A percentile compares a stretch with the other conserved stretches of the same genome.
Conservation (phyloP, 371 early-diverging fungal genomes). For the Mortierella sp. region DNA sequence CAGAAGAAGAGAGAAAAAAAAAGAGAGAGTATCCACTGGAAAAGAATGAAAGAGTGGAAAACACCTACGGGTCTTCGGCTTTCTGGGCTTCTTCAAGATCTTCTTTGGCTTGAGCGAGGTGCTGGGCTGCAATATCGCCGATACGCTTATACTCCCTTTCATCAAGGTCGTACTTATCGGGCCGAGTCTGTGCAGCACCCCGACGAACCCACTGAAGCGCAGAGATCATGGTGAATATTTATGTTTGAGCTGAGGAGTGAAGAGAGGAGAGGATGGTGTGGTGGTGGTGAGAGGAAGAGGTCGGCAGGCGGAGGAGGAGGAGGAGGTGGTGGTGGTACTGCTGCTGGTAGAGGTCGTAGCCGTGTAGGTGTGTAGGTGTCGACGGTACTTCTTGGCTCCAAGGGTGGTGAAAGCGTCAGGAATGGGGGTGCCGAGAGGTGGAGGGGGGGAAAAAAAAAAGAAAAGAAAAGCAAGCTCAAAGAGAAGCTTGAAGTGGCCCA, state of each 20-base stretch:
- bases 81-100: conserved; percentile 70
- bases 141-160: conserved; percentile 90
- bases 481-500: too few relatives aligned
- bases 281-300: not conserved
- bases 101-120: conserved; percentile 77
- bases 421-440: too few relatives aligned
- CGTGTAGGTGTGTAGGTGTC: too few relatives aligned
- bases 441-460: too few relatives aligned
- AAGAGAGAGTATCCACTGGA: not conserved
- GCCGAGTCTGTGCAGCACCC: conserved; percentile 85
- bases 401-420: too few relatives aligned
- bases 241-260: not conserved
- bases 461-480: too few relatives aligned
- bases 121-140: conserved; percentile 70
- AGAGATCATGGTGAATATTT: conserved; percentile 72
- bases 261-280: not conserved
- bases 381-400: too few relatives aligned
- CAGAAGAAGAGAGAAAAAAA: not conserved
- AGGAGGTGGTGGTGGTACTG: not conserved
- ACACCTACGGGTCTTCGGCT: conserved; percentile 34
- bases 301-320: not conserved
- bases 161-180: conserved; percentile 80
- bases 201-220: conserved; percentile 88
- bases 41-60: not conserved
- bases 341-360: too few relatives aligned